These are phyloP conservation scores for Skeletonema menzelii DNA, from an alignment of 108 stramenopile genomes.

Conservation along the genomic window DNA sequence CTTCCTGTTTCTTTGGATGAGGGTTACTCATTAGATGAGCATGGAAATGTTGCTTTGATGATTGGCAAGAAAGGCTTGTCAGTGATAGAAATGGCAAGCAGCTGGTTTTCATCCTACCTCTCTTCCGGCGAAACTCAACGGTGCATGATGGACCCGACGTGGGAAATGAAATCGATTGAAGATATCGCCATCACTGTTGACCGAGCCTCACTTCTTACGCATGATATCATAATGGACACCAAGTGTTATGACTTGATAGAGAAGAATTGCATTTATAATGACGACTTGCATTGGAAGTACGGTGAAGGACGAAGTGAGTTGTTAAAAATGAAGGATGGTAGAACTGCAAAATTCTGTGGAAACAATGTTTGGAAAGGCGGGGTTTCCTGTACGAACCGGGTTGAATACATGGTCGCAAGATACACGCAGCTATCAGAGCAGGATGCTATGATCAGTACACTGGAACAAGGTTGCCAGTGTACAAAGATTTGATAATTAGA, in stretches of 20 bases:
- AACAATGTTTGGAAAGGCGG: background rate
- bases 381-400: background rate
- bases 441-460: background rate
- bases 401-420: background rate
- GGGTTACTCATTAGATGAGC: background rate
- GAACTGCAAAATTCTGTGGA: background rate
- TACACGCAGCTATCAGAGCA: background rate
- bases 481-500: no score
- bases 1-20: background rate
- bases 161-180: background rate
- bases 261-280: background rate
- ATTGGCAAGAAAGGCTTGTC: background rate
- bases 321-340: background rate
- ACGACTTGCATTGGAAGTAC: slow-evolving; percentile 5
- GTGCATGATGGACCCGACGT: background rate
- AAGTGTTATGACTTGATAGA: slow-evolving; percentile 1
- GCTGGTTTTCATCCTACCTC: background rate
- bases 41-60: slow-evolving; percentile 1
- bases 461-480: background rate
- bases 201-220: background rate
- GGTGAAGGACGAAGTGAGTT: background rate
- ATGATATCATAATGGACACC: slow-evolving; percentile 3
- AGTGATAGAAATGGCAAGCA: background rate
- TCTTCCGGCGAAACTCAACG: background rate
- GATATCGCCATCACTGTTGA: background rate